Base-by-base conservation (phyloP, 345 rosid species). In the Salix purpurea region DNA sequence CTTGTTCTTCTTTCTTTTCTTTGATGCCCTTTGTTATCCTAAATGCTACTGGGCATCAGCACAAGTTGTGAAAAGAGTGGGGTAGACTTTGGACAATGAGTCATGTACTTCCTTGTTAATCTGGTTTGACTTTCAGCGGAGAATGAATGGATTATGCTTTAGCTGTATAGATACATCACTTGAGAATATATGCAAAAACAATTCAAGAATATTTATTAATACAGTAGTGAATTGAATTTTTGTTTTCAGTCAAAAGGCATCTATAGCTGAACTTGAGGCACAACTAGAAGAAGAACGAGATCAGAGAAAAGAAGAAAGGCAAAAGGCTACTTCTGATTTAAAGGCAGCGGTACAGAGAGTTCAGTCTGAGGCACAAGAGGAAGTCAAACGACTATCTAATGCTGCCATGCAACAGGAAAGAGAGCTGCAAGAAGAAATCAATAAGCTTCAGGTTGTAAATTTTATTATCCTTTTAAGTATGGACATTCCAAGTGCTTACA, bases 251-350 rank as follows among this genome's bases (percentile, higher is more conserved):
- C 98, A 90, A 85, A 92, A 91, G 84, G 85, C 87, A 76, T 86
- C 97, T 62, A 90, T 92, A 74, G 86, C 81, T 83, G 94, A 91
- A 80, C 87, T 96, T 70, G 92, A 92, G 84, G 76, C 77, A 50
- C 90, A 80, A 72, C 82, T 96, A 77, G 97, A 89, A 79, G 97
- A 93, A 82, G 98, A 96, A 83, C 86, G 88, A 81, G 88, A 89
- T 54, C 97, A 89, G 82, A 92, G 95, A 88, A 90, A 81, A 83
- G 90, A 88, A 78, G 99, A 96, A 73, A 87, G 97, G 58, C 93
- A 87, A 77, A 91, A 81, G 72, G 94, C 98, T 73, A 76, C 82
- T 71, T 77, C 85, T 78, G 98, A 96, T 78, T 71, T 89, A 58
- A 93, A 93, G 77, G 87, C 88, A 50, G 96, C 97, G 9, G 86